Evolutionary conservation across 495 filamentous ascomycete species (phyloP), one percentile per base, ranked within the genome.

Genomic region (Neurospora intermedia): DNA sequence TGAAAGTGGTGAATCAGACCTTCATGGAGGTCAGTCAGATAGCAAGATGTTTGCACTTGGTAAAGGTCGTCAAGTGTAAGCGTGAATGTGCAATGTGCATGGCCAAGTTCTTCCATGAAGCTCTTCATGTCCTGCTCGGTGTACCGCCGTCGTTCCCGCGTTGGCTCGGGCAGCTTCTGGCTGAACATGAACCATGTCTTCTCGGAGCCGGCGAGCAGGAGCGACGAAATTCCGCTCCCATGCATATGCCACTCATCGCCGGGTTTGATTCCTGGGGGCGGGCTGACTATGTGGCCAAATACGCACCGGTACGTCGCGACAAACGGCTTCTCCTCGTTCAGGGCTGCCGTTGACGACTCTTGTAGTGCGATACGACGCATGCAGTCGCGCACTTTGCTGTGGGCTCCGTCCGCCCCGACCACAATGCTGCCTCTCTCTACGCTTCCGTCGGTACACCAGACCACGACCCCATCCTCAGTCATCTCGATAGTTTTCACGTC

Each of bases 371-470:
- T 35, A 43, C 66, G 31, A 20, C 62, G 73, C 74, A 35, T 77
- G 38, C 80, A 80, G 20, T 82, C 74, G 5, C 86, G 81, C 13
- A 84, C 80, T 9, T 81, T 79, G 69, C 82, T 85, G 75, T 86
- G 83, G 41, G 85, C 82, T 23, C 88, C 87, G 75, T 89, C 88
- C 15, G 82, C 84, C 6, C 86, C 88, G 27, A 89, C 77, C 39
- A 90, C 82, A 42, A 89, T 78, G 71, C 81, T 80, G 4, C 88
- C 87, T 10, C 74, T 66, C 70, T 81, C 80, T 3, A 78, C 69
- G 31, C 77, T 76, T 2, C 87, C 87, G 72, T 87, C 83, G 13
- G 78, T 69, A 74, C 82, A 84, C 71, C 73, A 62, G 20, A 83
- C 81, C 18, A 66, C 46, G 0, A 81, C 82, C 2, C 73, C 77